Evolutionary conservation across 306 rosid genomes (phyloP).

Genomic region (Sicyos edulis): DNA sequence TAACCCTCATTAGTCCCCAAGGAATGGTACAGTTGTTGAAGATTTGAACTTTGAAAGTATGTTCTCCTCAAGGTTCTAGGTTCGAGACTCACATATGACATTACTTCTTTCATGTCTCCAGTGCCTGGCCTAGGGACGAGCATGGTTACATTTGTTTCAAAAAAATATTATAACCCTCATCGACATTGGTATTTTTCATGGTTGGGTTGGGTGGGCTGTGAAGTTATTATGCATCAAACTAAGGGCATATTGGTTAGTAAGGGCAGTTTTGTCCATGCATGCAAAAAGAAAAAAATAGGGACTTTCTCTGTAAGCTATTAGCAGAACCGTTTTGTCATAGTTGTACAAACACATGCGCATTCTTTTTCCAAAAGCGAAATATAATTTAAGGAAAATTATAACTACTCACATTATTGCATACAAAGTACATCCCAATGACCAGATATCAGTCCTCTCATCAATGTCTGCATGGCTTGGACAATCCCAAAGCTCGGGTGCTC

Average conservation of each 20-base stretch:
- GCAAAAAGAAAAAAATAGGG: neutral
- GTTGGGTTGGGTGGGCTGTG: neutral
- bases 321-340: neutral
- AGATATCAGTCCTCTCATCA: slow-evolving; percentile 94
- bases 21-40: too few species aligned
- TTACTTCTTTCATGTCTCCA: too few species aligned
- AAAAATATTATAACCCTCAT: too few species aligned
- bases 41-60: too few species aligned
- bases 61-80: too few species aligned
- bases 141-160: too few species aligned
- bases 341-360: neutral
- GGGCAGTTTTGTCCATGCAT: neutral
- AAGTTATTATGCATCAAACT: neutral
- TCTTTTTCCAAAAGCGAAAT: neutral
- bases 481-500: slow-evolving; percentile 99
- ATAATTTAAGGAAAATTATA: slow-evolving; percentile 10
- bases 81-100: too few species aligned
- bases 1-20: too few species aligned
- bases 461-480: slow-evolving; percentile 88
- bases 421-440: slow-evolving; percentile 98
- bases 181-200: neutral
- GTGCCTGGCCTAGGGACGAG: too few species aligned
- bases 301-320: neutral
- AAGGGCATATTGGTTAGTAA: slow-evolving; percentile 2
- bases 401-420: slow-evolving; percentile 85